phyloP scores from a whole-genome alignment of 306 rosid genomes.

The Vachellia collinsii region DNA sequence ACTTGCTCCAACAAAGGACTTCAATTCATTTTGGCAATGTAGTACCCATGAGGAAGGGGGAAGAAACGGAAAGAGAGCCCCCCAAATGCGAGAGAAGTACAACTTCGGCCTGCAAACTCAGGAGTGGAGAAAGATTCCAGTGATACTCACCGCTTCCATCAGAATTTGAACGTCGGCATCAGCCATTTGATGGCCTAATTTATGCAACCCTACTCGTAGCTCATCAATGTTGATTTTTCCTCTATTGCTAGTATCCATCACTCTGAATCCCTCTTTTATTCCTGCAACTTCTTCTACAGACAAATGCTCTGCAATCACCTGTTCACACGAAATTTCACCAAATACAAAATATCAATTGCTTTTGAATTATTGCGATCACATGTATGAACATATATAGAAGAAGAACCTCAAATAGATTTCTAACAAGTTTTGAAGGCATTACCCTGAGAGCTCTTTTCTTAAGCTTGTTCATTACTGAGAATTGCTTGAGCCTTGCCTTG shows the following conservation, averaged over 20 bases:
- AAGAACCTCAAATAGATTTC: slow-evolving; percentile 13
- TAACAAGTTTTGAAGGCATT: slow-evolving; percentile 38
- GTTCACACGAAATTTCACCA: slow-evolving; percentile 40
- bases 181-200: slow-evolving; percentile 84
- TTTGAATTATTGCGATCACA: slow-evolving; percentile 3
- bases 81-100: slow-evolving; percentile 24
- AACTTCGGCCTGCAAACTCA: slow-evolving; percentile 6
- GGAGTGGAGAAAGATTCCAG: slow-evolving; percentile 22
- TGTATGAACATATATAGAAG: slow-evolving; percentile 28
- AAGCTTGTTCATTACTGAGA: slow-evolving; percentile 94
- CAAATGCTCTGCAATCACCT: slow-evolving; percentile 91
- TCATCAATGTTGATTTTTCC: slow-evolving; percentile 82
- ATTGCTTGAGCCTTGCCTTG: slow-evolving; percentile 86
- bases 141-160: slow-evolving; percentile 86
- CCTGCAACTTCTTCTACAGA: slow-evolving; percentile 90
- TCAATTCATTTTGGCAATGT: neutral
- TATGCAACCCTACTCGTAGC: slow-evolving; percentile 70
- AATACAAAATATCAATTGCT: slow-evolving; percentile 14
- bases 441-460: slow-evolving; percentile 97
- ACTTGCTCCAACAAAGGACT: slow-evolving; percentile 6
- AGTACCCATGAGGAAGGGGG: neutral
- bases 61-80: neutral
- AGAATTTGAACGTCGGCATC: slow-evolving; percentile 80
- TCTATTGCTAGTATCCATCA: slow-evolving; percentile 70
- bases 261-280: slow-evolving; percentile 75